Base-by-base conservation (phyloP, 2,329 filamentous ascomycete genomes). In the Cephalotrichum gorgonifer region DNA sequence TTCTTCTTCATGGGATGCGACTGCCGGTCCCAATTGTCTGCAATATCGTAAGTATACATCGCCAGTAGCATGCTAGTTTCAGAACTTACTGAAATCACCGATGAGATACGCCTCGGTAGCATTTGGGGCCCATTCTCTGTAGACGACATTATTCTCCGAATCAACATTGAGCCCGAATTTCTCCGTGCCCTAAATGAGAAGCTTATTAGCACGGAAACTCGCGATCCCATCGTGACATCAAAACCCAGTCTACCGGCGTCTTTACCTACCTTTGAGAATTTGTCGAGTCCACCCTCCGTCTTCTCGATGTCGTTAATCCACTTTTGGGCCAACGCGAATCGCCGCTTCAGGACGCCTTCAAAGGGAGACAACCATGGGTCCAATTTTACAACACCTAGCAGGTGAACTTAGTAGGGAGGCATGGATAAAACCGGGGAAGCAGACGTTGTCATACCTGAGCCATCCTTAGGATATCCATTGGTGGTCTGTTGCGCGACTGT, bases 121-220 rank as follows among this genome's bases (percentile, higher is more conserved):
- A 71, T 89, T 94, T 25, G 93, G 90, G 1, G 93, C 93, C 93
- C 93, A 98, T 76, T 98, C 93, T 57, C 88, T 79, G 67, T 98
- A 98, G 51, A 76, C 74, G 56, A 98, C 88, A 64, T 90, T 89
- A 64, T 88, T 88, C 59, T 95, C 82, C 48, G 79, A 72, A 61
- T 84, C 76, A 52, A 93, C 83, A 56, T 87, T 88, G 67, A 98
- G 80, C 50, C 93, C 93, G 61, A 86, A 95, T 54, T 76, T 83
- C 61, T 97, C 88, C 54, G 81, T 85, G 42, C 93, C 91, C 88
- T 94, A 43, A 12, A 20, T 23, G n/a, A 6, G 20, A 22, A n/a
- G 17, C n/a, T 20, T 9, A 22, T 39, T n/a, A 22, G 7, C 20
- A 39, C 12, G 17, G 17, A 22, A 11, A 17, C 2, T 39, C 17